A percentile compares a stretch with the other conserved stretches of the same genome.
These are phyloP conservation scores for Elsinoe batatas DNA, from an alignment of 2,329 filamentous ascomycete genomes.

Conservation along the genomic window DNA sequence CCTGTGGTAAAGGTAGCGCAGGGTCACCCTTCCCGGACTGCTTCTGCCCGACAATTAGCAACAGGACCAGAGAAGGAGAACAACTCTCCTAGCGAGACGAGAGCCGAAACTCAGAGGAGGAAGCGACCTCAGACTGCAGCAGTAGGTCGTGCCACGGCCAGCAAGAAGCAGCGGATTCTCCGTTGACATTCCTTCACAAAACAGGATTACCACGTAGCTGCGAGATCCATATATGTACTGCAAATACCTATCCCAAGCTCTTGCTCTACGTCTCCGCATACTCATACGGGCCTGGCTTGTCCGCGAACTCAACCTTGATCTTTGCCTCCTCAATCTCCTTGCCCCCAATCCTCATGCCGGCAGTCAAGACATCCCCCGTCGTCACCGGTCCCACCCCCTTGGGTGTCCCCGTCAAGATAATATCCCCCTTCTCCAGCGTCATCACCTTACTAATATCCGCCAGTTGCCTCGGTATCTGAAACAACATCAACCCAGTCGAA, in stretches of 20 bases:
- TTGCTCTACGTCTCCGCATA: constrained; percentile 46
- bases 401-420: constrained; percentile 92
- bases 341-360: constrained; percentile 68
- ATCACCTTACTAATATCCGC: constrained; percentile 92
- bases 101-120: too few species aligned
- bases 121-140: too few species aligned
- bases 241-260: not conserved
- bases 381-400: constrained; percentile 86
- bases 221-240: too few species aligned
- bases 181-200: too few species aligned
- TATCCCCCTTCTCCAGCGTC: constrained; percentile 83
- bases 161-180: too few species aligned
- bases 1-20: too few species aligned
- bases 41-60: too few species aligned
- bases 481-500: constrained; percentile 89
- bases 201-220: too few species aligned
- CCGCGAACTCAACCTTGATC: constrained; percentile 74
- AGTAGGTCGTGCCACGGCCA: too few species aligned
- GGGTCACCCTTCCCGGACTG: too few species aligned
- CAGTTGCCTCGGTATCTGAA: constrained; percentile 75
- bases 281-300: constrained; percentile 66
- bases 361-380: constrained; percentile 78
- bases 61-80: too few species aligned
- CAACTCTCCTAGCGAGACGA: too few species aligned
- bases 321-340: constrained; percentile 75